Percentiles rank a stretch among this genome's conserved stretches.
Evolutionary conservation across 78 protist genomes (phyloP).

Genomic region (Speleostelium caveatum): DNA sequence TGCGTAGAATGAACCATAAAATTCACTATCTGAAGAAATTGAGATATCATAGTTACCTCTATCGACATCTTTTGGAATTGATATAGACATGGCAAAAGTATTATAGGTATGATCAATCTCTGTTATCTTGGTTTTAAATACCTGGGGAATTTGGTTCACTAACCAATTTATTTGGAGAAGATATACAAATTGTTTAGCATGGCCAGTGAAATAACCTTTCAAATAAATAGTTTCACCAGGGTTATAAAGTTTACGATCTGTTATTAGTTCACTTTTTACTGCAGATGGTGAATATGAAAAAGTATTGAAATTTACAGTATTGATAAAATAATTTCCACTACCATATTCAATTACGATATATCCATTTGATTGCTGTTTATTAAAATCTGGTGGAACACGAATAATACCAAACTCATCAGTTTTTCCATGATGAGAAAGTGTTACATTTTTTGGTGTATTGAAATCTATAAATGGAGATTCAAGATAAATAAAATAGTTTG

Average conservation of each 20-base stretch:
- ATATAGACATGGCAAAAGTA: neutral
- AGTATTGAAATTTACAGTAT: neutral
- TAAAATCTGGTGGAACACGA: neutral
- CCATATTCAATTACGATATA: neutral
- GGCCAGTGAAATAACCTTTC: slow-evolving; percentile 38
- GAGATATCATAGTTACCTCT: slow-evolving; percentile 7
- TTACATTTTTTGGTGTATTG: neutral
- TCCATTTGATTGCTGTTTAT: neutral
- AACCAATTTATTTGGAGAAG: neutral
- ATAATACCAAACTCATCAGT: neutral
- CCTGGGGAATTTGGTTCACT: neutral
- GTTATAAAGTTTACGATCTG: slow-evolving; percentile 54
- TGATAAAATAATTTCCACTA: neutral
- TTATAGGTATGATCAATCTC: slow-evolving; percentile 25
- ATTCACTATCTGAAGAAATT: neutral
- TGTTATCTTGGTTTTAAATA: neutral
- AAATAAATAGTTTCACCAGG: slow-evolving; percentile 38
- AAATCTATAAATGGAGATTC: neutral
- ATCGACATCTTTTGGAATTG: slow-evolving; percentile 5
- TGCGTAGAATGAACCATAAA: neutral
- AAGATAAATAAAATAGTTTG: neutral
- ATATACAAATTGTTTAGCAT: neutral
- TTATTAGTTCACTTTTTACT: neutral
- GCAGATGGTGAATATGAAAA: neutral
- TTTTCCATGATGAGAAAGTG: neutral